Base-by-base conservation (phyloP, 306 rosid genomes). In the Astragalus glycyphyllos region DNA sequence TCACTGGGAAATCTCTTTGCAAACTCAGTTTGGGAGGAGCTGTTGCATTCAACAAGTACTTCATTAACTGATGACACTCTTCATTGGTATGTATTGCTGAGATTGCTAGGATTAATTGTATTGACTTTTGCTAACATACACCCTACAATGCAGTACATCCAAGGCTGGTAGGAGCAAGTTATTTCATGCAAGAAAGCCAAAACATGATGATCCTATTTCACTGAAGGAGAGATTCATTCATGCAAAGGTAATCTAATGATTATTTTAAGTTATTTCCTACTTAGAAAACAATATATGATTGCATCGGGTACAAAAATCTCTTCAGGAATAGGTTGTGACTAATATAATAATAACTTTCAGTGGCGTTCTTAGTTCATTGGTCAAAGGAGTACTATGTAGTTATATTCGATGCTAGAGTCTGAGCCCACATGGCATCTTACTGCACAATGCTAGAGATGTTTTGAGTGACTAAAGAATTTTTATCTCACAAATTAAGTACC, bases 11-110 rank as follows among this genome's bases (percentile, higher is more conserved):
- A 90, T 84, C 71, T 76, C 63, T 90, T 68, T 41, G 85, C 82
- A 12, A 90, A 90, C 83, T 84, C 97, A 2, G 83, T 90, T 65
- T 90, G 97, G 97, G 97, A 90, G 77, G 95, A 90, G 80, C 65
- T 79, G 56, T 79, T 90, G 90, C 79, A 80, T 42, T 50, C 88
- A 44, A 61, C 68, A 71, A 57, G 62, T 76, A 15, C 64, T 68
- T 75, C 80, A 0, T 77, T 41, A 66, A 34, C 70, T 54, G 86
- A 84, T 73, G 88, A 79, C 0, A 35, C 69, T 57, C 77, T 47
- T 42, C 69, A 44, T 51, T 67, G 86, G 97, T 86, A 78, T 79
- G 88, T 64, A 38, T 58, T 58, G 50, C 69, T 4, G 35, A 32
- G 26, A 41, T 59, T 59, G 48, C 80, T 57, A 53, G 13, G 55